These are phyloP conservation scores for Periglandula ipomoeae DNA, from an alignment of 2,329 filamentous ascomycete species.

Conservation along the genomic window DNA sequence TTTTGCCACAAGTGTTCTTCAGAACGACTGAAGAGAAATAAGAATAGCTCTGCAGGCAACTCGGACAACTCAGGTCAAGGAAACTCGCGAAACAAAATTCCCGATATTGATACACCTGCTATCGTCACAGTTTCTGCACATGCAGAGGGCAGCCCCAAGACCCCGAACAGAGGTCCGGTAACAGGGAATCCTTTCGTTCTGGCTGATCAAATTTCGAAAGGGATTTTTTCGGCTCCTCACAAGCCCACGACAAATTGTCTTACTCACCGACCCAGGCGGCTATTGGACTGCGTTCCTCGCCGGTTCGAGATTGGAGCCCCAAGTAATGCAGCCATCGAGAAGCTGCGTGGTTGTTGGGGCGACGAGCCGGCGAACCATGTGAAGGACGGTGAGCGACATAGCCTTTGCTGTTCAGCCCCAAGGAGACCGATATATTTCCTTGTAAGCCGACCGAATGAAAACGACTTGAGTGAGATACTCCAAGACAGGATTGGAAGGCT, in stretches of 20 bases:
- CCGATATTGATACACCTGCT: neutral
- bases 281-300: constrained; percentile 23
- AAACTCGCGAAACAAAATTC: no score
- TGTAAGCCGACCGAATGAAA: constrained; percentile 1
- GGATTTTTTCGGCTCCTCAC: constrained; percentile 13
- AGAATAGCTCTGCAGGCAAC: neutral
- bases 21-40: constrained; percentile 16
- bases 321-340: constrained; percentile 7
- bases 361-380: constrained; percentile 9
- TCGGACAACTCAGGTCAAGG: neutral
- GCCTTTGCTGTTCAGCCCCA: constrained; percentile 19
- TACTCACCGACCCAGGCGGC: constrained; percentile 12
- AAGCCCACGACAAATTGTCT: constrained; percentile 13
- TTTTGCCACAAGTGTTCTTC: constrained; percentile 38
- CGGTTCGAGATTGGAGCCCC: constrained; percentile 11
- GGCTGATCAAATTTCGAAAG: constrained; percentile 18
- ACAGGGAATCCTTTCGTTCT: constrained; percentile 24
- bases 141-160: neutral
- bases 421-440: neutral
- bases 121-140: no score
- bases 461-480: constrained; percentile 12
- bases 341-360: constrained; percentile 18
- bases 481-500: constrained; percentile 18
- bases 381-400: constrained; percentile 16
- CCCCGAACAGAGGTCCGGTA: constrained; percentile 10